Evolutionary conservation across 2,329 filamentous ascomycete species (phyloP).

Genomic region (Verticillium zaregamsianum): DNA sequence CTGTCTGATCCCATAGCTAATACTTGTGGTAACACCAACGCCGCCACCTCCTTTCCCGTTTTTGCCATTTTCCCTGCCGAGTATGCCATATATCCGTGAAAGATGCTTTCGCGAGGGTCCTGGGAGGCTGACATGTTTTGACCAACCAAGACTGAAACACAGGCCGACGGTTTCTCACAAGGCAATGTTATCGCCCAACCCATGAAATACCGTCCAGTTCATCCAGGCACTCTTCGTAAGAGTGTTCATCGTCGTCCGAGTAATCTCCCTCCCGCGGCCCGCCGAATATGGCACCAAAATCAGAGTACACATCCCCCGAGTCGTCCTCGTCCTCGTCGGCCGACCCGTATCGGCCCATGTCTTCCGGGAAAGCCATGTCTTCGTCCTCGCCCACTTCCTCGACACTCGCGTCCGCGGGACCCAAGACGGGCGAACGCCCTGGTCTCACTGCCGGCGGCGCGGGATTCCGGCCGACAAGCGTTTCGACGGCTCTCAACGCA

Average conservation of each 20-base stretch:
- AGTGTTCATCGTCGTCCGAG: constrained; percentile 34
- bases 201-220: constrained; percentile 53
- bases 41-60: not conserved
- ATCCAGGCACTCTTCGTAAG: constrained; percentile 52
- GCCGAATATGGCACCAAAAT: constrained; percentile 49
- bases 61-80: not conserved
- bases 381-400: constrained; percentile 40
- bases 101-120: not conserved
- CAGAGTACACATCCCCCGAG: constrained; percentile 48
- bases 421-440: constrained; percentile 17
- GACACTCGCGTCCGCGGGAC: constrained; percentile 18
- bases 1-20: not conserved
- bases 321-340: constrained; percentile 34
- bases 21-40: not conserved
- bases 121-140: not conserved
- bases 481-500: not conserved
- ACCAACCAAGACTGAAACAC: too few species aligned
- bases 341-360: constrained; percentile 37
- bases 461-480: not conserved
- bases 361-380: constrained; percentile 42
- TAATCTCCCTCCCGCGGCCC: constrained; percentile 18
- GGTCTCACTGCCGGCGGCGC: constrained; percentile 5
- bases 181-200: constrained; percentile 14
- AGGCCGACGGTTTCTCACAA: not conserved
- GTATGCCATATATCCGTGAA: not conserved